These are phyloP conservation scores for Neurospora hispaniola DNA, from an alignment of 495 filamentous ascomycete genomes.

Conservation along the genomic window DNA sequence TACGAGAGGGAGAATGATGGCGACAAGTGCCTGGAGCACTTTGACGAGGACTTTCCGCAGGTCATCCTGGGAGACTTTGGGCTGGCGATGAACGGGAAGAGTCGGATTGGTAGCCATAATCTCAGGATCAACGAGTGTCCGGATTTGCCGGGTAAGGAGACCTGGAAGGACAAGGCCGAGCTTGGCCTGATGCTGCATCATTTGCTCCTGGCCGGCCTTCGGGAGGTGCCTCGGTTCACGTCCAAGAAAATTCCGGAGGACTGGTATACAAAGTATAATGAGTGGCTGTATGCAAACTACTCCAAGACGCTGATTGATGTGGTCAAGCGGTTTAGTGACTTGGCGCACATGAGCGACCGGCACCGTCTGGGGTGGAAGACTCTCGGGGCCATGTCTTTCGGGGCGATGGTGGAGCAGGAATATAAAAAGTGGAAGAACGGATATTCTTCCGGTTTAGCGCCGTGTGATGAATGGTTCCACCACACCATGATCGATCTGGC, in stretches of 20 bases:
- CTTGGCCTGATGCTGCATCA: not conserved
- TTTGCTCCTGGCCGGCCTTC: not conserved
- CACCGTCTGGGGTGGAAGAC: not conserved
- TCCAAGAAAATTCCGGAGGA: not conserved
- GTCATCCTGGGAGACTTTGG: conserved; percentile 1
- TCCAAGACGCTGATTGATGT: not conserved
- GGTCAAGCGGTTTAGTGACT: not conserved
- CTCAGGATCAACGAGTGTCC: not conserved
- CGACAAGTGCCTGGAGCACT: not conserved
- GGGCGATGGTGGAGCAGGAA: not conserved
- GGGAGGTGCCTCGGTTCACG: not conserved
- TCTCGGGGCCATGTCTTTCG: not conserved
- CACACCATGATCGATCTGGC: conserved; percentile 2
- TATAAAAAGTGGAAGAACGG: not conserved
- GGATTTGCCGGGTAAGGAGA: not conserved
- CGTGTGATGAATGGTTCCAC: conserved; percentile 1
- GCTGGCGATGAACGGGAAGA: not conserved
- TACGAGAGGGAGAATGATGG: conserved; percentile 3
- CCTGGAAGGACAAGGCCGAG: conserved; percentile 4
- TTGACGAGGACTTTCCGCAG: conserved; percentile 2
- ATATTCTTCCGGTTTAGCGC: not conserved
- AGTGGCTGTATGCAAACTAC: not conserved
- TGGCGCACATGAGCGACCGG: not conserved
- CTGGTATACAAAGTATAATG: not conserved
- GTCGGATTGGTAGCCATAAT: not conserved